Base-by-base conservation (phyloP, 2,329 filamentous ascomycete genomes). In the Cladophialophora psammophila region DNA sequence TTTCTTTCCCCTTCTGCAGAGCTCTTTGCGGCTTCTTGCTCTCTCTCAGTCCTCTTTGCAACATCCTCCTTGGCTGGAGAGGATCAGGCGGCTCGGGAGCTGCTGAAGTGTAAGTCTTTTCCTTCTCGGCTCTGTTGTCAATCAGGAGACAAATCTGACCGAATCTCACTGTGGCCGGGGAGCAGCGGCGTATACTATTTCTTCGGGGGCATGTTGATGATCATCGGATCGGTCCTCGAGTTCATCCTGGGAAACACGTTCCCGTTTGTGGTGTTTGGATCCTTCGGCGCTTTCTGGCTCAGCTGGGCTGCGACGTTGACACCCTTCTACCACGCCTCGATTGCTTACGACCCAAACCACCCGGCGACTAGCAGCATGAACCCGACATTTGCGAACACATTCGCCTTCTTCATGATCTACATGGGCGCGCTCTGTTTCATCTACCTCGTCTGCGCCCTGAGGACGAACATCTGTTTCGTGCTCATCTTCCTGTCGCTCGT, bases 401-500 rank as follows among this genome's bases (percentile, higher is more conserved):
- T 69, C 59, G 85, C 78, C 15, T 91, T 90, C 80, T 87, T 89
- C 79, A 82, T 87, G 56, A 75, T 91, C 62, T 84, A 84, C 68
- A 91, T 91, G 88, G 87, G 80, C 1, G 66, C 91, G 13, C 78
- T 92, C 26, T 87, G 85, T 75, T 76, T 91, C 69, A 75, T 92
- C 72, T 92, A 87, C 79, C 79, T 91, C 54, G 80, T 93, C 74
- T 90, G 88, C 78, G 84, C 90, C 0, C 79, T 92, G 20, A 86
- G 90, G 53, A 92, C 89, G 26, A 93, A 93, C 75, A 59, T 91
- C 7, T 83, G 87, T 75, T 91, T 92, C 78, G 84, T 90, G 71
- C 70, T 87, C 62, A 90, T 92, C 76, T 93, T 93, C 81, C 74
- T 88, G 67, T 81, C 81, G 0, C 83, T 93, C n/a, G 76, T 85